Conservation (phyloP, 2,329 filamentous ascomycete species). For the Aspergillus nomiae region DNA sequence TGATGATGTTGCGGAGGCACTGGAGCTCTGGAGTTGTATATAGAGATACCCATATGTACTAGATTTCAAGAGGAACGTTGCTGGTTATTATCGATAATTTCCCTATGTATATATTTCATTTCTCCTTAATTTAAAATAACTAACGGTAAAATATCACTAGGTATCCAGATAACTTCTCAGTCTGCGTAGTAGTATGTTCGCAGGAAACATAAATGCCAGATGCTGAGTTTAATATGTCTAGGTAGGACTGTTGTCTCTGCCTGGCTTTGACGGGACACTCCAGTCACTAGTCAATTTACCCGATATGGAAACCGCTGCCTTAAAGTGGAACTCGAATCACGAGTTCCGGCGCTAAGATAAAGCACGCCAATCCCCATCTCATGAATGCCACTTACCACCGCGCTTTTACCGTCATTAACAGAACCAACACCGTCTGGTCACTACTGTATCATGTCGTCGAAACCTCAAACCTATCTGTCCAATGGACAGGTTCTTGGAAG, state of each 20-base stretch:
- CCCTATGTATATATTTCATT: not conserved
- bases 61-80: not conserved
- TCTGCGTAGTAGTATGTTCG: not conserved
- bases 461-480: conserved; percentile 40
- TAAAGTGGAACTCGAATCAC: conserved; percentile 12
- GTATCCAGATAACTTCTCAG: not conserved
- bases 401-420: not conserved
- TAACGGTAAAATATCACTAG: not conserved
- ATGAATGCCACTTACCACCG: not conserved
- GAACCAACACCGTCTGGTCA: not conserved
- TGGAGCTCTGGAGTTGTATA: conserved; percentile 10
- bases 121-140: not conserved
- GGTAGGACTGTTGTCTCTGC: not conserved
- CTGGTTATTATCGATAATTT: not conserved
- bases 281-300: not conserved
- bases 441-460: conserved; percentile 34
- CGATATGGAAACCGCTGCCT: not conserved
- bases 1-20: not conserved
- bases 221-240: not conserved
- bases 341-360: conserved; percentile 8
- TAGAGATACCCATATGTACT: conserved; percentile 14
- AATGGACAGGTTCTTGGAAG: conserved; percentile 41
- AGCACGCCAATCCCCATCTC: not conserved
- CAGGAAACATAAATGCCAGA: not conserved
- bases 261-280: not conserved